Conservation (phyloP, 192 early-diverging fungal species). For the Anaeromyces robustus region DNA sequence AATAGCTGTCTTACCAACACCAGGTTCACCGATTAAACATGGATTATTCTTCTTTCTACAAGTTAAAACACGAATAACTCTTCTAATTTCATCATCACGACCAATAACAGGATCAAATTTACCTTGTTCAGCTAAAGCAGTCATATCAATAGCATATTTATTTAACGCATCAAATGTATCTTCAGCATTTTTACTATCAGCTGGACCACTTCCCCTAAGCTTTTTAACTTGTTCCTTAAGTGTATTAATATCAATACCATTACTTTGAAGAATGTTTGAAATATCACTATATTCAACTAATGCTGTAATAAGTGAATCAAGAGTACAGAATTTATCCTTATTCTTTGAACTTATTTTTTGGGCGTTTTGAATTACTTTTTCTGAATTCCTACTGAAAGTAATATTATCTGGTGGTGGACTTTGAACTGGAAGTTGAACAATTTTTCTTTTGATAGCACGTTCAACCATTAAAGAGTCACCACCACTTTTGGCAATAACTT, state of each 20-base stretch:
- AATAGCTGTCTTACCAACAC: conserved; percentile 61
- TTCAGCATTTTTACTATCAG: conserved; percentile 75
- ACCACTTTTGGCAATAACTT: conserved; percentile 68
- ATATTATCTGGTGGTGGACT: conserved; percentile 66
- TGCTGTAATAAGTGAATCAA: conserved; percentile 80
- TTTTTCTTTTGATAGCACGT: conserved; percentile 56
- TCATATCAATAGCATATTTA: conserved; percentile 89
- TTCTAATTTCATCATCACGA: conserved; percentile 87
- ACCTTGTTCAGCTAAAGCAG: conserved; percentile 60
- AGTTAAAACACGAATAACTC: conserved; percentile 80
- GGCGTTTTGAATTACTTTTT: conserved; percentile 17
- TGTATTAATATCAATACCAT: conserved; percentile 50
- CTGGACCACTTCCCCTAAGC: conserved; percentile 62
- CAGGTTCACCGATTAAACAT: conserved; percentile 67
- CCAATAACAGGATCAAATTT: conserved; percentile 96
- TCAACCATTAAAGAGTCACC: conserved; percentile 58
- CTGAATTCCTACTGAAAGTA: conserved; percentile 38
- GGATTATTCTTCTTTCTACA: conserved; percentile 86
- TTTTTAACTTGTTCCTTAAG: conserved; percentile 61
- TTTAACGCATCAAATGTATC: conserved; percentile 78
- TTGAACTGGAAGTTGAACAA: conserved; percentile 71
- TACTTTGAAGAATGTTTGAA: conserved; percentile 38
- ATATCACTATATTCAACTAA: conserved; percentile 52
- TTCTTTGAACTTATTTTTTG: too few species aligned
- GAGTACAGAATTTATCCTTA: conserved; percentile 22